Percentiles rank a stretch among this genome's conserved stretches.
Evolutionary conservation across 371 early-diverging fungal species (phyloP).

Genomic region (Mucor mucedo): DNA sequence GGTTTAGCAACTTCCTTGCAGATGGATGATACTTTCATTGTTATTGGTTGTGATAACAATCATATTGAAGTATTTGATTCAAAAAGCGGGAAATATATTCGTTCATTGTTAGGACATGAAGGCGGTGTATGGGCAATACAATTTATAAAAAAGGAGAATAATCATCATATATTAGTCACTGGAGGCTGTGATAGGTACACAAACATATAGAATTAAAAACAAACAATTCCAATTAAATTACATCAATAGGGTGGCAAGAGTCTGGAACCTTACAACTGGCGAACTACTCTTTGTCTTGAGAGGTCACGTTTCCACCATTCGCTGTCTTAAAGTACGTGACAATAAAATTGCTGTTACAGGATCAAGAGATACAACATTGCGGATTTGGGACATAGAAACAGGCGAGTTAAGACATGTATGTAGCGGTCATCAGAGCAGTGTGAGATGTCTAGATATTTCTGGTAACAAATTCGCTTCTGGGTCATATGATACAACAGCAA

Average conservation of each 20-base stretch:
- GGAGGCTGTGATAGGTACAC: slow-evolving; percentile 75
- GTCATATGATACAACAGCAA: slow-evolving; percentile 87
- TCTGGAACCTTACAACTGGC: slow-evolving; percentile 86
- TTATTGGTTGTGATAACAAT: slow-evolving; percentile 78
- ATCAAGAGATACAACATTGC: slow-evolving; percentile 84
- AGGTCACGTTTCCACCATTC: slow-evolving; percentile 90
- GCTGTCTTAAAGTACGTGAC: slow-evolving; percentile 75
- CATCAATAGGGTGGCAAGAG: slow-evolving; percentile 65
- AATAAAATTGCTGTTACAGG: slow-evolving; percentile 79
- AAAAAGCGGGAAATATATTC: slow-evolving; percentile 55
- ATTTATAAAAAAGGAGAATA: slow-evolving; percentile 54
- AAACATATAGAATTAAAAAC: not conserved
- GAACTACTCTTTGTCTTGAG: slow-evolving; percentile 69
- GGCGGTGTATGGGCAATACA: slow-evolving; percentile 92
- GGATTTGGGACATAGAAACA: slow-evolving; percentile 81
- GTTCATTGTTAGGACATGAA: slow-evolving; percentile 74
- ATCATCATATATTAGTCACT: slow-evolving; percentile 64
- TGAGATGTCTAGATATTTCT: slow-evolving; percentile 80
- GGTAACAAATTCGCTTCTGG: slow-evolving; percentile 81
- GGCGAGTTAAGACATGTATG: slow-evolving; percentile 63
- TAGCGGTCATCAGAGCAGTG: slow-evolving; percentile 79
- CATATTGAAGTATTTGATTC: slow-evolving; percentile 77
- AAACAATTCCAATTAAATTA: slow-evolving; percentile 12
- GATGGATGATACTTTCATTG: slow-evolving; percentile 78
- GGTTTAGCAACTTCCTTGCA: slow-evolving; percentile 81